A percentile compares a stretch with the other conserved stretches of the same genome.
Conservation (phyloP, 768 basidiomycete species). For the Cystofilobasidium capitatum region DNA sequence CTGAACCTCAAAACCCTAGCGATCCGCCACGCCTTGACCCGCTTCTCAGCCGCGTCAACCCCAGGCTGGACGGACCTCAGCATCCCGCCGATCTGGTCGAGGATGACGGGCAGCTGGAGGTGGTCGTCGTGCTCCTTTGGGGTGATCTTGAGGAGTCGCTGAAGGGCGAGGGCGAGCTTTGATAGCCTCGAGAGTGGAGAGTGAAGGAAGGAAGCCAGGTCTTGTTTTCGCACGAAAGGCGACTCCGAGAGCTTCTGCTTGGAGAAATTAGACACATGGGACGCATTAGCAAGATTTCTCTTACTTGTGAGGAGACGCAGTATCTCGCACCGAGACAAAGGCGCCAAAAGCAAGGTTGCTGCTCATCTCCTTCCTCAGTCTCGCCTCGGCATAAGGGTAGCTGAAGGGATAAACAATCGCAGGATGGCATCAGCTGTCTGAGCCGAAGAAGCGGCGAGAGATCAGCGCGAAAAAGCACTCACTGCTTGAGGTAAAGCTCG, state of each 20-base stretch:
- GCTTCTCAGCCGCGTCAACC: constrained; percentile 15
- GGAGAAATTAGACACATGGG: not conserved
- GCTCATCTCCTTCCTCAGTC: constrained; percentile 14
- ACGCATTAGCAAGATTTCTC: no score
- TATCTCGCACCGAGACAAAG: constrained; percentile 14
- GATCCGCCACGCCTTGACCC: constrained; percentile 25
- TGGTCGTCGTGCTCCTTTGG: constrained; percentile 21
- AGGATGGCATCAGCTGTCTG: not conserved
- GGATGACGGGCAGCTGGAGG: constrained; percentile 17
- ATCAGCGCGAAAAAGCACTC: not conserved
- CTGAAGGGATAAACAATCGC: not conserved
- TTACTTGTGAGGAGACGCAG: no score
- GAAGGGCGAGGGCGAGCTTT: constrained; percentile 20
- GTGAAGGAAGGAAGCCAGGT: constrained; percentile 21
- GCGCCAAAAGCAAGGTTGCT: constrained; percentile 5
- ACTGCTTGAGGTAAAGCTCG: constrained; percentile 27
- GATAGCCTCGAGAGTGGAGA: constrained; percentile 22
- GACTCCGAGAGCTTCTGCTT: not conserved
- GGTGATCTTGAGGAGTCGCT: constrained; percentile 13
- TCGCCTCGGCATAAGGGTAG: constrained; percentile 26
- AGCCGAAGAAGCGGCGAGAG: not conserved
- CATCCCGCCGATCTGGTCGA: constrained; percentile 23
- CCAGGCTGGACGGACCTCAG: constrained; percentile 24
- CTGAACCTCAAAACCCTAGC: constrained; percentile 15
- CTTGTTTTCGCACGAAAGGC: constrained; percentile 17